Evolutionary conservation across 306 rosid species (phyloP), one percentile per base, ranked within the genome.

Genomic region (Prunus mume): DNA sequence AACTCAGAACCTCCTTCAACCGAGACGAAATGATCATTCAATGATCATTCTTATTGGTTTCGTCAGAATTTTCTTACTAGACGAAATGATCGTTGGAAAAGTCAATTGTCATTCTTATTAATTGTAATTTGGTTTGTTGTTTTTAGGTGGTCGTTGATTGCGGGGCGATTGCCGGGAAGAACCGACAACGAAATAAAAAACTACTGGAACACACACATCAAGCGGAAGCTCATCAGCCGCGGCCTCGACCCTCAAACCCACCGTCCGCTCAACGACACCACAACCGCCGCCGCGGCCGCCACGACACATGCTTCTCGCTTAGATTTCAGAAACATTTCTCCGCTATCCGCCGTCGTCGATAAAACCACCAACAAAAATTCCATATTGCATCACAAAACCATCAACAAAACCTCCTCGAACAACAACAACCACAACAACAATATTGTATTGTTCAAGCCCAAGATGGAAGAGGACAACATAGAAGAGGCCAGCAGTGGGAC

Each of bases 151-250:
- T 90, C 96, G 3, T 63, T 90, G 74, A 90, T 90, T 54, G 96
- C 96, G 20, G 96, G 83, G 38, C 72, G 89, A 18, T 83, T 90
- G 43, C 92, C 96, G 0, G 96, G 96, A 61, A 86, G 95, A 75
- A 90, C 95, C 3, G 95, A 90, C 76, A 90, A 90, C 56, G 95
- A 90, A 80, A 90, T 90, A 5, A 90, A 90, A 54, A 90, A 90
- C 68, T 90, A 90, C 60, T 90, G 95, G 95, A 90, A 90, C 78
- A 88, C 96, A 1, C 92, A 90, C 85, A 85, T 90, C 82, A 90
- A 88, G 83, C 86, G 96, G 17, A 88, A 88, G 81, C 96, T 90
- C 71, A 80, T 88, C 24, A 78, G 47, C 74, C 84, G 88, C 0
- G 92, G 95, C 43, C 79, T 86, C 32, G 88, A 90, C 72, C 95